These are phyloP conservation scores for Nematocida ironsii DNA, from an alignment of 371 early-diverging fungal species.

Conservation along the genomic window DNA sequence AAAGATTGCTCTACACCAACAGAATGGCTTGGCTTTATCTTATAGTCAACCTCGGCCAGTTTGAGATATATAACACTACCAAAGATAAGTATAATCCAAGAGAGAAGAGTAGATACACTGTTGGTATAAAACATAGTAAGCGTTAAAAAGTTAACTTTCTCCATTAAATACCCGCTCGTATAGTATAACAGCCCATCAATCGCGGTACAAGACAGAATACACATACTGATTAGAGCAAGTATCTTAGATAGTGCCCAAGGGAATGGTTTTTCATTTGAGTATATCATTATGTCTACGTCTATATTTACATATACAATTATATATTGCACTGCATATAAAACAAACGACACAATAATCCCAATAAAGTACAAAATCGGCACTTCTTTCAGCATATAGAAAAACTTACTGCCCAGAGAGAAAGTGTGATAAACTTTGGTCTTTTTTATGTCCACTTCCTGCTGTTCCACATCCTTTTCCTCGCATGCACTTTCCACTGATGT, in stretches of 20 bases:
- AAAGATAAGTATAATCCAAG: constrained; percentile 12
- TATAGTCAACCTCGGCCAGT: constrained; percentile 32
- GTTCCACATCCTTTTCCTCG: constrained; percentile 20
- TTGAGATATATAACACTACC: background rate
- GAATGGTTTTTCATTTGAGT: background rate
- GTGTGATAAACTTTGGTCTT: constrained; percentile 43
- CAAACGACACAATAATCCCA: background rate
- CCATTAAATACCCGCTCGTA: constrained; percentile 22
- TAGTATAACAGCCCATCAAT: constrained; percentile 46
- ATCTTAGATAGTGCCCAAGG: background rate
- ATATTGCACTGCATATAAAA: background rate
- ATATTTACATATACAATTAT: background rate
- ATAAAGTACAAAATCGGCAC: constrained; percentile 20
- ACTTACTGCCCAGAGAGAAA: constrained; percentile 8
- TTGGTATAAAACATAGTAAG: constrained; percentile 44
- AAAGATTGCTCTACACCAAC: constrained; percentile 28
- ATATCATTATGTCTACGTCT: background rate
- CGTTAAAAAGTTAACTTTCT: constrained; percentile 42
- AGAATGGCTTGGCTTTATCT: constrained; percentile 1
- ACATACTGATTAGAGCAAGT: background rate
- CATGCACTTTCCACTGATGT: constrained; percentile 45
- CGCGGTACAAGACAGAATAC: constrained; percentile 9
- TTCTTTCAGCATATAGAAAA: constrained; percentile 10
- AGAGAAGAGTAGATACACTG: constrained; percentile 38
- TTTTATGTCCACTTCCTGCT: constrained; percentile 24